These are phyloP conservation scores for Pyrenopolyporus hunteri DNA, from an alignment of 495 filamentous ascomycete species.

Conservation along the genomic window DNA sequence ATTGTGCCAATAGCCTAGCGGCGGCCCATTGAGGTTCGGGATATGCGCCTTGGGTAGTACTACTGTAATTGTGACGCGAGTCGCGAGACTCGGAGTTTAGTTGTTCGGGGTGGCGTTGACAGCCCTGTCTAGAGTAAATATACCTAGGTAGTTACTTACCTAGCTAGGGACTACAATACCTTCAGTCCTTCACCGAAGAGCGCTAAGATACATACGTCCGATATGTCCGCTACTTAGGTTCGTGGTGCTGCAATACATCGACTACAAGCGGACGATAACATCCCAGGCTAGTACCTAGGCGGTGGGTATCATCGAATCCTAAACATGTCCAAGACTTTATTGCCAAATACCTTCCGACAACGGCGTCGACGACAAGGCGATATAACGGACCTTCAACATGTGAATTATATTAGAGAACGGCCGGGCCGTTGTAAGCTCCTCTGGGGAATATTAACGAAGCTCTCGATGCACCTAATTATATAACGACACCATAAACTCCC, in stretches of 20 bases:
- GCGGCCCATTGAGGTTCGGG: too few relatives aligned
- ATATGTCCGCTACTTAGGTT: too few relatives aligned
- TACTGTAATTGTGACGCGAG: background rate
- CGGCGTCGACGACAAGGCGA: background rate
- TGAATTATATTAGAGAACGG: background rate
- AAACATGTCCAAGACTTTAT: too few relatives aligned
- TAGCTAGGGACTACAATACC: too few relatives aligned
- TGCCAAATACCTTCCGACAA: too few relatives aligned
- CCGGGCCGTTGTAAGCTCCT: background rate
- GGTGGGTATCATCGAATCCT: too few relatives aligned
- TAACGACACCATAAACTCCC: background rate
- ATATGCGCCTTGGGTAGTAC: background rate
- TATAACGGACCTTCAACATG: background rate
- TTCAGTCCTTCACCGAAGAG: too few relatives aligned
- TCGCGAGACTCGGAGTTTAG: background rate
- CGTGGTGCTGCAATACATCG: too few relatives aligned
- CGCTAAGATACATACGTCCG: background rate
- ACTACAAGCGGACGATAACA: too few relatives aligned
- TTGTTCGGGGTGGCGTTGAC: background rate
- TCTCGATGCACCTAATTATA: slow-evolving; percentile 6
- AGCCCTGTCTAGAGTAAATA: background rate
- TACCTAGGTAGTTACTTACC: too few relatives aligned
- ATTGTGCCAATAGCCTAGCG: background rate
- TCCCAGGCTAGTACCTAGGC: too few relatives aligned
- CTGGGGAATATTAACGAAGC: background rate